Base-by-base conservation (phyloP, 345 rosid genomes). In the Citrus maxima region DNA sequence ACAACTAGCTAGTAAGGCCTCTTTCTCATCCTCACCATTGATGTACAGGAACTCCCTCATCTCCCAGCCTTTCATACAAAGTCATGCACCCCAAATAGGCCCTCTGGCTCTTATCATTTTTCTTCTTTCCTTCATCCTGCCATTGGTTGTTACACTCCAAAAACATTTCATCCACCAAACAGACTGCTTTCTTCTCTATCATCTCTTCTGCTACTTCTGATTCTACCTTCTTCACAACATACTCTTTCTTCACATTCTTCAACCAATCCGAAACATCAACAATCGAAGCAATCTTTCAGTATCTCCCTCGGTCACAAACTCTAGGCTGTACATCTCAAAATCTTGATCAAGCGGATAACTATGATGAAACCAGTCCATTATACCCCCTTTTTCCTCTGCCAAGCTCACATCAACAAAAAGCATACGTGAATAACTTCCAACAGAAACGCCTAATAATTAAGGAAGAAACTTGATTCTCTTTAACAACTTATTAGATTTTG, bases 21-120 rank as follows among this genome's bases (percentile, higher is more conserved):
- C 4, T 61, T 25, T 24, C 10, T 25, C 32, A 60, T 27, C 91
- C 90, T 95, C 95, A 90, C 95, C 97, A 91, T 85, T 91, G 98
- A 82, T 92, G 98, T 73, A 92, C 93, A 6, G 96, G 92, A 80
- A 90, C 86, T 73, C 95, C 95, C 82, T 90, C 95, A 76, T 92
- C 96, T 77, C 90, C 88, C 30, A 90, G 84, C 85, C 87, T 89
- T 22, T 95, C 97, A 69, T 90, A 92, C 82, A 92, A 70, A 72
- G 98, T 94, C 88, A 94, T 83, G 66, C 97, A 94, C 66, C 92
- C 91, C 95, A 94, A 94, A 7, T 94, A 94, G 78, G 90, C 94
- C 83, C 88, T 90, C 73, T 83, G 80, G 78, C 85, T 85, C 68
- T 88, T 74, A 28, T 28, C 18, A 12, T 30, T 16, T 8, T 18